A percentile compares a stretch with the other conserved stretches of the same genome.
phyloP scores from a whole-genome alignment of 2,329 filamentous ascomycete species.

The Dendryphion nanum region DNA sequence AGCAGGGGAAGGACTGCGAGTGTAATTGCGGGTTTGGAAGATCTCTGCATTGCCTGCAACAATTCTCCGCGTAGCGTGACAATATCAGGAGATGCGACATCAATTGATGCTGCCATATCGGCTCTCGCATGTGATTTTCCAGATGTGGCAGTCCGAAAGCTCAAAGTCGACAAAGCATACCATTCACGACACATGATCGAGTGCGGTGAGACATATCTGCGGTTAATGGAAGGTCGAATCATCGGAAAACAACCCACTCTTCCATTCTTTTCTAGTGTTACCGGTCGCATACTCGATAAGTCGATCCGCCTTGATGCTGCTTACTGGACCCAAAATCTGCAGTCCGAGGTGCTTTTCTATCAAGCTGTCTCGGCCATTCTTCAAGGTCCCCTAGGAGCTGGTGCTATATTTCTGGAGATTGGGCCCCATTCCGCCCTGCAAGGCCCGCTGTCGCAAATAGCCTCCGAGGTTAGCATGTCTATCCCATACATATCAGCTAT shows the following conservation, averaged over 20 bases:
- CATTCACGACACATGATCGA: conserved; percentile 27
- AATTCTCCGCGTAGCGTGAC: conserved; percentile 21
- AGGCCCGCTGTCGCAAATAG: conserved; percentile 20
- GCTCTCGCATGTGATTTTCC: conserved; percentile 18
- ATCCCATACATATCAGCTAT: conserved; percentile 8
- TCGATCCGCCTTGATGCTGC: not conserved
- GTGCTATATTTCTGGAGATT: conserved; percentile 15
- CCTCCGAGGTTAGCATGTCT: not conserved
- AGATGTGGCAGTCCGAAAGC: conserved; percentile 15
- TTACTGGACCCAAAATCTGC: not conserved
- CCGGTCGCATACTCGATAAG: not conserved
- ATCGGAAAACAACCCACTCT: not conserved
- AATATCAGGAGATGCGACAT: conserved; percentile 18
- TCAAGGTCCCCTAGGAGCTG: not conserved
- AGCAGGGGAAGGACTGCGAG: not conserved
- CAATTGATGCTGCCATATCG: conserved; percentile 4
- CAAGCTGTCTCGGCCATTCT: not conserved
- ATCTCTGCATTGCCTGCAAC: conserved; percentile 11
- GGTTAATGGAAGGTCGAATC: not conserved
- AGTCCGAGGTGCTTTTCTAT: not conserved
- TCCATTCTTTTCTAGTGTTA: conserved; percentile 8
- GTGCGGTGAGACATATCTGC: conserved; percentile 2
- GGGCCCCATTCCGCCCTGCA: conserved; percentile 38
- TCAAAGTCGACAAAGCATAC: conserved; percentile 28
- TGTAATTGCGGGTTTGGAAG: not conserved